Percentiles rank a stretch among this genome's conserved stretches.
Evolutionary conservation across 73 alveolate species (phyloP).

Genomic region (Uronychia setigera): DNA sequence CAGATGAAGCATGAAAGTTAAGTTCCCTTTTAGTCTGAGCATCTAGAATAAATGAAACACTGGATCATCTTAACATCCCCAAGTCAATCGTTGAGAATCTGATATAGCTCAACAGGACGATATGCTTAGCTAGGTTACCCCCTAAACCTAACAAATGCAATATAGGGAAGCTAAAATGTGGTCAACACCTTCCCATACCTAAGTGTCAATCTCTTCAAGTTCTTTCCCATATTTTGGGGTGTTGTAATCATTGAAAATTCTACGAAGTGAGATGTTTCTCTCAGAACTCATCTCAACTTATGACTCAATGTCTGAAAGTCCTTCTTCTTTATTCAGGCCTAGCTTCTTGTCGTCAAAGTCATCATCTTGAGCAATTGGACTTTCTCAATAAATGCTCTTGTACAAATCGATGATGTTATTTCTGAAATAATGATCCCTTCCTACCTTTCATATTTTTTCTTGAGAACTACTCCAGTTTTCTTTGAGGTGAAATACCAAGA

Average conservation of each 20-base stretch:
- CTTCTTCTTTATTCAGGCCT: neutral
- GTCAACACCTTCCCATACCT: too few species aligned
- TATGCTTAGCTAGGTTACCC: conserved; percentile 17
- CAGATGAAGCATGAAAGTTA: conserved; percentile 5
- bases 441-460: too few species aligned
- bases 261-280: neutral
- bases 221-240: neutral
- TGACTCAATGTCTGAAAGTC: neutral
- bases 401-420: too few species aligned
- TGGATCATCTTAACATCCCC: conserved; percentile 35
- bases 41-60: conserved; percentile 11
- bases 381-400: too few species aligned
- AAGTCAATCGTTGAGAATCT: conserved; percentile 18
- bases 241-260: neutral
- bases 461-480: too few species aligned
- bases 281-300: neutral
- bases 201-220: neutral
- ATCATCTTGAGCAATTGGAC: too few species aligned
- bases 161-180: conserved; percentile 23
- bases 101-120: conserved; percentile 29
- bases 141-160: conserved; percentile 33
- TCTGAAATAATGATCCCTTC: too few species aligned
- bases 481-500: too few species aligned
- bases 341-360: too few species aligned
- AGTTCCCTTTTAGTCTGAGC: neutral